Conservation (phyloP, 371 early-diverging fungal species). For the Paraphysoderma sedebokerense region DNA sequence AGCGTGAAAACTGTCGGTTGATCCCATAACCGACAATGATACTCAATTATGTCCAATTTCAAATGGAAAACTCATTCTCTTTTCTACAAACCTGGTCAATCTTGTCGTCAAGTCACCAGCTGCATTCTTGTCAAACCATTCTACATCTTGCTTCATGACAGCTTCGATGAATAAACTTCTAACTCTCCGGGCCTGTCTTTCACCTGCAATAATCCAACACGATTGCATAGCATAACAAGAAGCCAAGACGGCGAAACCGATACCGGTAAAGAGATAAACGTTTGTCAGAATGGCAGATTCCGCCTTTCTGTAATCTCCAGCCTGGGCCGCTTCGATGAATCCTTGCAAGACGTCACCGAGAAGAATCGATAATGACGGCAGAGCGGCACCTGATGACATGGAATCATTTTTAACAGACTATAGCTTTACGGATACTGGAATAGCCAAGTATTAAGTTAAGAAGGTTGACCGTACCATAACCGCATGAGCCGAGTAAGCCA, state of each 20-base stretch:
- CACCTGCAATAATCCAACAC: constrained; percentile 29
- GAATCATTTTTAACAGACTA: too few species aligned
- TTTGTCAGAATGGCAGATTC: constrained; percentile 12
- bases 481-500: too few species aligned
- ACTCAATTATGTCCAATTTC: constrained; percentile 11
- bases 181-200: constrained; percentile 30
- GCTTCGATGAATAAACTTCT: constrained; percentile 49
- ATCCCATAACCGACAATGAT: neutral
- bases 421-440: too few species aligned
- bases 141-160: constrained; percentile 74
- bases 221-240: constrained; percentile 23
- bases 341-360: constrained; percentile 1
- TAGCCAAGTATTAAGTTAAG: too few species aligned
- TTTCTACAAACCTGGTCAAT: too few species aligned
- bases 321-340: constrained; percentile 5
- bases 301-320: constrained; percentile 12
- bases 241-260: constrained; percentile 26
- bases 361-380: neutral
- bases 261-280: constrained; percentile 14
- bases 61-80: constrained; percentile 19
- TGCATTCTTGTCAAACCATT: constrained; percentile 60
- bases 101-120: constrained; percentile 26
- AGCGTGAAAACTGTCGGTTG: neutral
- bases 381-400: neutral
- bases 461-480: too few species aligned